Evolutionary conservation across 1,139 yeast genomes (phyloP).

Genomic region (Geotrichum candidum): DNA sequence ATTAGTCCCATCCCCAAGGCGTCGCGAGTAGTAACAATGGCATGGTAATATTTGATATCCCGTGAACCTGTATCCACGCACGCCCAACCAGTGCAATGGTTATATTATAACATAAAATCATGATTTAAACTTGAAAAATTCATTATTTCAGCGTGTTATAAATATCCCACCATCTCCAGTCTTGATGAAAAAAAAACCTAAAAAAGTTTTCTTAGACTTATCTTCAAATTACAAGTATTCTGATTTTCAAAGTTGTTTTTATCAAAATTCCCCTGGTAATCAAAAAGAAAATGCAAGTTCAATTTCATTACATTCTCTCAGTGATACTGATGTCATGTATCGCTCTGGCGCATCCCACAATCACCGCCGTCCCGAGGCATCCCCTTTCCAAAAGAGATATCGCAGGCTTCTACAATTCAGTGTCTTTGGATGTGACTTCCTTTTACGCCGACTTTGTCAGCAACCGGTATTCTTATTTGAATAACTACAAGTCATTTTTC

Average conservation of each 20-base stretch:
- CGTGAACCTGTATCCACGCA: neutral
- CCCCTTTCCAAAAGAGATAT: conserved; percentile 4
- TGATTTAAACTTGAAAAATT: too few relatives aligned
- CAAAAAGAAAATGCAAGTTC: neutral
- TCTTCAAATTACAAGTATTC: neutral
- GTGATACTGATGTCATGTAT: neutral
- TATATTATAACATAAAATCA: too few relatives aligned
- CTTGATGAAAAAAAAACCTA: neutral
- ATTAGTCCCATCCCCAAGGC: neutral
- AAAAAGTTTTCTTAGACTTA: neutral
- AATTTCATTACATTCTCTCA: neutral
- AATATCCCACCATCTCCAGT: too few relatives aligned
- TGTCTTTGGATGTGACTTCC: conserved; percentile 9
- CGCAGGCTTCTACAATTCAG: conserved; percentile 8
- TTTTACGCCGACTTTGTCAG: conserved; percentile 15
- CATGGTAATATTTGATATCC: neutral
- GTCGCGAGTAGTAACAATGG: neutral
- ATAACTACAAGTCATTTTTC: conserved; percentile 12
- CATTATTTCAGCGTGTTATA: too few relatives aligned
- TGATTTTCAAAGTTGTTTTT: neutral
- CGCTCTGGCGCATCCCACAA: neutral
- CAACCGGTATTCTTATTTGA: conserved; percentile 15
- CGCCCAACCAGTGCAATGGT: neutral
- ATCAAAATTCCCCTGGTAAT: too few relatives aligned
- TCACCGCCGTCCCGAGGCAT: neutral